Evolutionary conservation across 345 rosid species (phyloP).

Genomic region (Eucalyptus albens): DNA sequence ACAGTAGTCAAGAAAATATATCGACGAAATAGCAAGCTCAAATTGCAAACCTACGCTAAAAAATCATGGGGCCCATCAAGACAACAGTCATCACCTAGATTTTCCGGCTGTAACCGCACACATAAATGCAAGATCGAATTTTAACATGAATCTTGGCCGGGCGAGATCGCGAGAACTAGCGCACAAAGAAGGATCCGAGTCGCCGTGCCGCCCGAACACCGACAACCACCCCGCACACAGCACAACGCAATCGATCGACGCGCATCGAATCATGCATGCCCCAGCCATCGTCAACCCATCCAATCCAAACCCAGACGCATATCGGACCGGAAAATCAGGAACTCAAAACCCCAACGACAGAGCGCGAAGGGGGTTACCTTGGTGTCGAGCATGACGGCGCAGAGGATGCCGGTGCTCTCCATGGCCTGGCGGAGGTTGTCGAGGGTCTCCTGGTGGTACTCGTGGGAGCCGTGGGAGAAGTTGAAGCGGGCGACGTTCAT

Average conservation of each 20-base stretch:
- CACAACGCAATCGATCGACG: background rate
- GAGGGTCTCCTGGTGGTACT: constrained; percentile 91
- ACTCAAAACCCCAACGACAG: background rate
- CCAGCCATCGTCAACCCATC: background rate
- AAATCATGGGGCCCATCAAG: background rate
- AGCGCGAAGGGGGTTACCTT: constrained; percentile 27
- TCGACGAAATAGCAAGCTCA: background rate
- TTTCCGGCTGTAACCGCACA: background rate
- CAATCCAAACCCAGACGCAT: background rate
- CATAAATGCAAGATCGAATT: background rate
- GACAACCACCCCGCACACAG: background rate
- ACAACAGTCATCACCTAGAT: background rate
- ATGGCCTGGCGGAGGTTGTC: constrained; percentile 77
- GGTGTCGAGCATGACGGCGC: constrained; percentile 99
- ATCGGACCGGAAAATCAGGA: background rate
- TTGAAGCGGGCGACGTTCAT: constrained; percentile 99
- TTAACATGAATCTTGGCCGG: background rate
- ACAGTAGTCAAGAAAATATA: background rate
- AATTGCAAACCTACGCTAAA: background rate
- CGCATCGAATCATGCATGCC: background rate
- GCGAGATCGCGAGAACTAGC: background rate
- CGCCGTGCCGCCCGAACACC: background rate
- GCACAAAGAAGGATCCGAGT: background rate
- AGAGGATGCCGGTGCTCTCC: constrained; percentile 81
- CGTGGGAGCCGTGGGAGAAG: constrained; percentile 97